Evolutionary conservation across 495 filamentous ascomycete genomes (phyloP).

Genomic region (Neurospora tetraspora): DNA sequence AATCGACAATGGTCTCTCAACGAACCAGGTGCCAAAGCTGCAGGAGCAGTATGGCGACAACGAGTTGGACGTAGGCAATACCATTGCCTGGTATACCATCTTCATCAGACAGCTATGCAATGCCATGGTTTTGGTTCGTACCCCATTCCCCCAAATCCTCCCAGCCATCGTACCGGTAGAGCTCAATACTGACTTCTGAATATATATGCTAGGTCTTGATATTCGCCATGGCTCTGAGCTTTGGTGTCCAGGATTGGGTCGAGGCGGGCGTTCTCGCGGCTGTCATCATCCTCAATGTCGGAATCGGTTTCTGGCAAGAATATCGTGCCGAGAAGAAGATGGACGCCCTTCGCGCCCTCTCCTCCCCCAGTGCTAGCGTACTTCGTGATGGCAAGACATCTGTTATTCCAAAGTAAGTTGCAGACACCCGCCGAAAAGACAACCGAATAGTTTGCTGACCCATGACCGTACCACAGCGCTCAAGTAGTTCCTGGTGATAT

Average conservation of each 20-base stretch:
- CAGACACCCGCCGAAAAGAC: background rate
- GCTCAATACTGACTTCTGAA: background rate
- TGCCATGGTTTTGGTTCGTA: constrained; percentile 55
- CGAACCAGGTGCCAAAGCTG: constrained; percentile 36
- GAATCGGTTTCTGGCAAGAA: constrained; percentile 74
- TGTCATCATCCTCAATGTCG: constrained; percentile 73
- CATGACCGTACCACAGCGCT: constrained; percentile 31
- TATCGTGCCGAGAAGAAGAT: constrained; percentile 81
- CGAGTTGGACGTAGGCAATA: constrained; percentile 51
- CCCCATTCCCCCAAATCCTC: constrained; percentile 1
- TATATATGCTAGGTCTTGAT: constrained; percentile 52
- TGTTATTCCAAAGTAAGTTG: constrained; percentile 48
- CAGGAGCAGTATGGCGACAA: constrained; percentile 48
- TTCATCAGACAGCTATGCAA: constrained; percentile 56
- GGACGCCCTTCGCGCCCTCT: constrained; percentile 66
- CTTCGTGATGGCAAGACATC: constrained; percentile 59
- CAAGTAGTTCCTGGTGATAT: constrained; percentile 79
- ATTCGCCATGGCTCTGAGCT: constrained; percentile 75
- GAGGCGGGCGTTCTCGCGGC: constrained; percentile 75
- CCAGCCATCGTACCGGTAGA: background rate
- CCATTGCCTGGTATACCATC: constrained; percentile 53
- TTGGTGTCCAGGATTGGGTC: constrained; percentile 68
- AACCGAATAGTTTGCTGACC: constrained; percentile 2
- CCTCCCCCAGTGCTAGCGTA: constrained; percentile 68
- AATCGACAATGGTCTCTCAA: constrained; percentile 49